Base-by-base conservation (phyloP, 2,329 filamentous ascomycete species). In the Remersonia thermophila region DNA sequence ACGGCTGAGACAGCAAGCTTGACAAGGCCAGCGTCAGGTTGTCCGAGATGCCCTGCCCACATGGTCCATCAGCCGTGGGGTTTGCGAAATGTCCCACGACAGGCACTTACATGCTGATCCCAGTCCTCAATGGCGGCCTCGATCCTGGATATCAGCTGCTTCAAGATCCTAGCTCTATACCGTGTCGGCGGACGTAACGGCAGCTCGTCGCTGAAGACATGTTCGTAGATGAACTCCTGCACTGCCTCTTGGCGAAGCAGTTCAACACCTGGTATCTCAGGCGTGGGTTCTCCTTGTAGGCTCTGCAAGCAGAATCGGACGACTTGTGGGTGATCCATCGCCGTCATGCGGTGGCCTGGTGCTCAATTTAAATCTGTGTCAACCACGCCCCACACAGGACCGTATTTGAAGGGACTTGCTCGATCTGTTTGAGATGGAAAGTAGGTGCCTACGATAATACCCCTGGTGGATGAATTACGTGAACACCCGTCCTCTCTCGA, bases 91-190 rank as follows among this genome's bases (percentile, higher is more conserved):
- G 4, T 14, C 36, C 3, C 5, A 9, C 27, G 6, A 16, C 3
- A 13, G 7, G 10, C 18, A 65, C 82, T 65, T 80, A 93, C 87
- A 79, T 93, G 76, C 67, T 83, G 69, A 48, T 94, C 83, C 58
- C 85, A 87, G 55, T 94, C 77, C 39, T 73, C 67, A 32, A 93
- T 84, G 25, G 80, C 73, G 20, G 67, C 61, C 56, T 94, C 84
- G 35, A 94, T 77, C 38, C 66, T 71, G 7, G 66, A 59, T 10
- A 85, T 62, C 25, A 95, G 65, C 43, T 74, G 63, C 55, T 93
- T 94, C 35, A 95, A 58, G 1, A 84, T 71, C 40, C 75, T 71
- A 12, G 80, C 58, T 46, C 77, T 75, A 53, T 93, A 93, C 35
- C 77, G 63, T 14, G 66, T 61, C 7, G 83, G 80, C 13, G 82